A percentile compares a stretch with the other conserved stretches of the same genome.
Evolutionary conservation across 176 grass and related monocot genomes (phyloP).

Genomic region (Poa annua): DNA sequence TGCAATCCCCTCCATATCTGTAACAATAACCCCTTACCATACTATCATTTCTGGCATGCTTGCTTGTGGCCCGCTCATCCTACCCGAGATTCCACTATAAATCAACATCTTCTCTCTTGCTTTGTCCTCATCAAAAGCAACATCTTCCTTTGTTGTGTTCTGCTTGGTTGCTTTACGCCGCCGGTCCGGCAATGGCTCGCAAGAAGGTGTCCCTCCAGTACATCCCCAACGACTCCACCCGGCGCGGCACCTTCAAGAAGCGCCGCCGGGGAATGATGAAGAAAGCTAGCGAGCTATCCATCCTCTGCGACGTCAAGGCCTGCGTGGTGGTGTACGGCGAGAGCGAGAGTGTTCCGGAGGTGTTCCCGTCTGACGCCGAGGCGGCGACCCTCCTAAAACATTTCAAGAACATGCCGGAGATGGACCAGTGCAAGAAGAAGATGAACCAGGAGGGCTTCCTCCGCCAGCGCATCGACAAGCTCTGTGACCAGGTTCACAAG

Average conservation of each 20-base stretch:
- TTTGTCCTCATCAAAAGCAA: neutral
- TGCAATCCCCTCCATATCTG: neutral
- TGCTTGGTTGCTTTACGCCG: neutral
- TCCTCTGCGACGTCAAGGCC: slow-evolving; percentile 33
- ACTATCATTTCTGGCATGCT: neutral
- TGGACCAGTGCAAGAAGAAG: slow-evolving; percentile 43
- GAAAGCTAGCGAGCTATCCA: slow-evolving; percentile 34
- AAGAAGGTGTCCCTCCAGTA: slow-evolving; percentile 45
- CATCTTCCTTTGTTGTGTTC: neutral
- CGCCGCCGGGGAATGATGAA: slow-evolving; percentile 36
- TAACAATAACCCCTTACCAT: slow-evolving; percentile 7
- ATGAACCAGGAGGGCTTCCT: slow-evolving; percentile 46
- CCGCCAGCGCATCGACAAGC: slow-evolving; percentile 19
- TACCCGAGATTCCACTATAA: neutral
- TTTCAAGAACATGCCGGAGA: slow-evolving; percentile 40
- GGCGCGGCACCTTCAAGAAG: slow-evolving; percentile 46
- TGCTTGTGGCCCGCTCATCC: neutral
- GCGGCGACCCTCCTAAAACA: neutral
- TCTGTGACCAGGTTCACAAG: slow-evolving; percentile 29
- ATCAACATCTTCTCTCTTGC: neutral
- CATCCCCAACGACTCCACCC: slow-evolving; percentile 39
- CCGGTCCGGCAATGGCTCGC: slow-evolving; percentile 34
- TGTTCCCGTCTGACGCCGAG: slow-evolving; percentile 23
- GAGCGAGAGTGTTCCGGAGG: slow-evolving; percentile 16
- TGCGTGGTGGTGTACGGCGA: slow-evolving; percentile 46